These are phyloP conservation scores for Verticillium isaacii DNA, from an alignment of 2,329 filamentous ascomycete species.

Conservation along the genomic window DNA sequence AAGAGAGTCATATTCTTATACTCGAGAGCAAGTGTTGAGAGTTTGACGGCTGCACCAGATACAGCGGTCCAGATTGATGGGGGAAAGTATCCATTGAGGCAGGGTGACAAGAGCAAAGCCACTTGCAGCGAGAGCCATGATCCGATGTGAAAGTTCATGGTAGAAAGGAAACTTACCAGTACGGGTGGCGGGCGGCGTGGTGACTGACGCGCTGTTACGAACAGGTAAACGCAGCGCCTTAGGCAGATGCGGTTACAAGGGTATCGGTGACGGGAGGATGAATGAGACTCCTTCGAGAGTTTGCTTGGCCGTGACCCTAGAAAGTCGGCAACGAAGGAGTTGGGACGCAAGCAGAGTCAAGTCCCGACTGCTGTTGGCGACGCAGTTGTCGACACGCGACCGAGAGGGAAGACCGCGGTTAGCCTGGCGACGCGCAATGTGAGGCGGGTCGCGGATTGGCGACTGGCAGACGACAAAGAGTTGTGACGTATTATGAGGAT, in stretches of 20 bases:
- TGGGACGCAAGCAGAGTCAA: too few relatives aligned
- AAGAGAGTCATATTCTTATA: not conserved
- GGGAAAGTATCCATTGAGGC: not conserved
- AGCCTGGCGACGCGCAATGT: too few relatives aligned
- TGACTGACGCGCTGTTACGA: not conserved
- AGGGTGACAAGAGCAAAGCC: not conserved
- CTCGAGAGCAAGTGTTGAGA: not conserved
- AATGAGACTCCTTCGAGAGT: not conserved
- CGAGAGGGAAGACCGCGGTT: too few relatives aligned
- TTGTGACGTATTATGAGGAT: too few relatives aligned
- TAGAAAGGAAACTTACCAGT: not conserved
- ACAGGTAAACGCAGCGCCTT: not conserved
- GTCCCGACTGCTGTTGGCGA: too few relatives aligned
- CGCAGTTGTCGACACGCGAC: too few relatives aligned
- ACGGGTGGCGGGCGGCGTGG: not conserved
- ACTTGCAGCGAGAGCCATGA: not conserved
- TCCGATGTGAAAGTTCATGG: not conserved
- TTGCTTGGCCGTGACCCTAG: not conserved
- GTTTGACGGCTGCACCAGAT: not conserved
- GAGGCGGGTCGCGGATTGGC: too few relatives aligned
- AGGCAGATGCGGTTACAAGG: not conserved
- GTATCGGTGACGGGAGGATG: not conserved
- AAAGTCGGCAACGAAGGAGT: too few relatives aligned
- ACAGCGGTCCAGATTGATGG: not conserved
- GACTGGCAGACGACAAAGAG: too few relatives aligned